These are phyloP conservation scores for Acanthamoeba culbertsoni DNA, from an alignment of 208 protist genomes.

Conservation along the genomic window DNA sequence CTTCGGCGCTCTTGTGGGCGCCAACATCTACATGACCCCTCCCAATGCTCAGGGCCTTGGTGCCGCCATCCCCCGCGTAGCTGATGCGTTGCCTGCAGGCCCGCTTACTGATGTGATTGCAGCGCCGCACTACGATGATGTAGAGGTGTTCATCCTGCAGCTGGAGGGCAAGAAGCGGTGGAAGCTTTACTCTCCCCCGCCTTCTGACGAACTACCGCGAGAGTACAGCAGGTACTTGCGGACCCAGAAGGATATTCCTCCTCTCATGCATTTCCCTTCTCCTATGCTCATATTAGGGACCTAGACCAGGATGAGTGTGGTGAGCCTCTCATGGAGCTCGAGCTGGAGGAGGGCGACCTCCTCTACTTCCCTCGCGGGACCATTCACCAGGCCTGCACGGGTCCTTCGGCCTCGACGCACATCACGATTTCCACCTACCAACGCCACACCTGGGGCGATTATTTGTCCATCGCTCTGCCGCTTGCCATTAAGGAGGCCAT, in stretches of 20 bases:
- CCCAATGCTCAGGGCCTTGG: conserved; percentile 77
- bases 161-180: conserved; percentile 92
- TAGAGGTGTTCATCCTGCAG: conserved; percentile 95
- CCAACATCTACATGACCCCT: conserved; percentile 94
- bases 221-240: conserved; percentile 48
- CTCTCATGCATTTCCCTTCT: neutral
- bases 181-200: conserved; percentile 87
- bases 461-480: conserved; percentile 71
- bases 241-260: too few species aligned
- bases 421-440: conserved; percentile 92
- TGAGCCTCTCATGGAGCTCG: conserved; percentile 80
- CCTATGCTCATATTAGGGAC: conserved; percentile 67
- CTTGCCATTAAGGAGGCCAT: conserved; percentile 65
- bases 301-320: conserved; percentile 87
- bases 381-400: conserved; percentile 87
- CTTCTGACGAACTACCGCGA: conserved; percentile 76
- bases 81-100: too few species aligned
- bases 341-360: conserved; percentile 89
- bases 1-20: conserved; percentile 88
- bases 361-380: conserved; percentile 94
- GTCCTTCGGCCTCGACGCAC: conserved; percentile 86
- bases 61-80: conserved; percentile 84
- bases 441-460: conserved; percentile 75
- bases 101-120: too few species aligned
- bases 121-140: conserved; percentile 95